Conservation (phyloP, 345 rosid genomes). For the Ceriops decandra region DNA sequence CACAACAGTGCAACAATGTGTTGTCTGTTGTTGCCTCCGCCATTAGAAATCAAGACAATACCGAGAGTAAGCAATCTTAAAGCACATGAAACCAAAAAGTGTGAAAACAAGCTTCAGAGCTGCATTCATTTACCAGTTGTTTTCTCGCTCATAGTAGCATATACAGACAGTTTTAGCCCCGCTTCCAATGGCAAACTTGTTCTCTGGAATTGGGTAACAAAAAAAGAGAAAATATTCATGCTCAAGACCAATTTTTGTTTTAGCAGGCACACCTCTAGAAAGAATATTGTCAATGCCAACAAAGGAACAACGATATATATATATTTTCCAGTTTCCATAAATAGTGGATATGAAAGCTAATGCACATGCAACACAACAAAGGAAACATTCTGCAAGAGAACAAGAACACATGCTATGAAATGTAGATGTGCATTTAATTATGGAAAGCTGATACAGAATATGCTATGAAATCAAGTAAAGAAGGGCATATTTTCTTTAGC, state of each 20-base stretch:
- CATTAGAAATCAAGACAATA: slow-evolving; percentile 1
- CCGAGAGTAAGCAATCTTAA: neutral
- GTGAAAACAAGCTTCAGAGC: slow-evolving; percentile 2
- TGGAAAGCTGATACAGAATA: no score
- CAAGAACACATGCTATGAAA: no score
- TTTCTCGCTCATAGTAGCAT: slow-evolving; percentile 98
- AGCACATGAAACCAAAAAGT: neutral
- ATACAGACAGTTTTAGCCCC: slow-evolving; percentile 96
- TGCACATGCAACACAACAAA: no score
- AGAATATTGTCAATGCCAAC: slow-evolving; percentile 4
- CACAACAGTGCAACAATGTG: neutral
- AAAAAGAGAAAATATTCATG: neutral
- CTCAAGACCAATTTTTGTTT: neutral
- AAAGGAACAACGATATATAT: neutral
- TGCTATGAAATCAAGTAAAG: no score
- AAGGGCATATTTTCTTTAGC: no score
- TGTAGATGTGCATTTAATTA: no score
- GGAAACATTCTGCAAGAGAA: no score
- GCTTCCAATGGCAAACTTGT: slow-evolving; percentile 98
- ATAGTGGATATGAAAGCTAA: neutral
- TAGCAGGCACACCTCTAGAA: neutral
- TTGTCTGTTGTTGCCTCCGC: neutral
- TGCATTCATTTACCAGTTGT: slow-evolving; percentile 65
- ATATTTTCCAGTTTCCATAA: neutral
- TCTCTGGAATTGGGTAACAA: slow-evolving; percentile 44